Evolutionary conservation across 164 flowering plant species (phyloP), one percentile per base, ranked within the genome.

Genomic region (Vitis rotundifolia): DNA sequence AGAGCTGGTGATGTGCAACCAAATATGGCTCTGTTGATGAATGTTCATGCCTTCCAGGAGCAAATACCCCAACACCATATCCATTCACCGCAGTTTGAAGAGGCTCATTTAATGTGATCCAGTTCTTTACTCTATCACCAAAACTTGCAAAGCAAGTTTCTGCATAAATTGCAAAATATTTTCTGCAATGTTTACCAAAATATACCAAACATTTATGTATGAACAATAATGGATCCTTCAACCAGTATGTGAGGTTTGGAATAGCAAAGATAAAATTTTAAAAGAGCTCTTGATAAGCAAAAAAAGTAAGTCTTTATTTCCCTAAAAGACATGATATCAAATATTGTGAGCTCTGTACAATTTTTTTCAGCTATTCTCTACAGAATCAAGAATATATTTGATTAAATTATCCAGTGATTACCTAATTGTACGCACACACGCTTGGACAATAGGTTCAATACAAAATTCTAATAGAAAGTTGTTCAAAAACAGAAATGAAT

Each of bases 41-140:
- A 69, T 78, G 48, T 67, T 89, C 90, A 70, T 69, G 12, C 81
- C 92, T 88, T 74, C 98, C 98, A 53, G 98, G 98, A 71, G 98
- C 98, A 81, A 88, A 84, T 64, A 82, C 72, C 50, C 97, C 98
- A 75, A 16, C 29, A 75, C 77, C 75, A 74, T 91, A 79, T 53
- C 98, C 98, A 78, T 91, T 89, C 19, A 94, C 83, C 0, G 97
- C 78, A 59, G 97, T 89, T 73, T 94, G 97, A 73, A 92, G 91
- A 55, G 97, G 97, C 78, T 92, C 98, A 72, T 94, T 94, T 11
- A 91, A 13, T 64, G 97, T 94, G 37, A 87, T 79, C 98, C 98
- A 94, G 67, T 84, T 79, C 82, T 94, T 92, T 51, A 94, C 97
- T 81, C 97, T 89, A 72, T 94, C 97, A 37, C 97, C 98, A 84